Evolutionary conservation across 305 asterid genomes (phyloP).

Genomic region (Solanum hybrid): DNA sequence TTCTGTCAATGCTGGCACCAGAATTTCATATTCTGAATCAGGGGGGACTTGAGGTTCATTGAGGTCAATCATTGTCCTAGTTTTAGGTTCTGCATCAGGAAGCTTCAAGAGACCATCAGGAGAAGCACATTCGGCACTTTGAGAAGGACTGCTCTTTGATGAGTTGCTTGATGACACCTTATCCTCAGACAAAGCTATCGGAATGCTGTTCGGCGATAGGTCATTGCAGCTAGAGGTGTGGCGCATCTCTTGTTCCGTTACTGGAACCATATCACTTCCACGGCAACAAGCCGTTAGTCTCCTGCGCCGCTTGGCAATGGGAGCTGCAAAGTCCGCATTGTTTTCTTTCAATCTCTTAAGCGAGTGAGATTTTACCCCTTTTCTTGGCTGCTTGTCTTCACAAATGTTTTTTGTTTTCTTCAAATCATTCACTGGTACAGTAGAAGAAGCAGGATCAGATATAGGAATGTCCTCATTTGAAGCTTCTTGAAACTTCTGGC

Average conservation of each 20-base stretch:
- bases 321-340: slow-evolving; percentile 14
- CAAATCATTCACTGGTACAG: slow-evolving; percentile 8
- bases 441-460: slow-evolving; percentile 5
- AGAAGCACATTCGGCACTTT: slow-evolving; percentile 22
- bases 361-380: slow-evolving; percentile 11
- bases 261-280: slow-evolving; percentile 11
- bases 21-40: slow-evolving; percentile 30
- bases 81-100: slow-evolving; percentile 16
- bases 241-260: slow-evolving; percentile 26
- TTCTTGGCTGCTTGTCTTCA: slow-evolving; percentile 21
- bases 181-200: slow-evolving; percentile 21
- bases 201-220: slow-evolving; percentile 18
- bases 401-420: slow-evolving; percentile 15
- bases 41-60: slow-evolving; percentile 41
- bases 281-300: slow-evolving; percentile 19
- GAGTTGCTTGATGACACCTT: slow-evolving; percentile 39
- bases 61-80: slow-evolving; percentile 47
- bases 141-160: slow-evolving; percentile 36
- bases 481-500: slow-evolving; percentile 2
- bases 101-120: slow-evolving; percentile 10
- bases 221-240: slow-evolving; percentile 14
- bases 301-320: slow-evolving; percentile 29
- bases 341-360: slow-evolving; percentile 25
- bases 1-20: slow-evolving; percentile 15
- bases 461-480: neutral